Evolutionary conservation across 2,329 filamentous ascomycete genomes (phyloP), one percentile per base, ranked within the genome.

Genomic region (Cladosporium oxysporum): DNA sequence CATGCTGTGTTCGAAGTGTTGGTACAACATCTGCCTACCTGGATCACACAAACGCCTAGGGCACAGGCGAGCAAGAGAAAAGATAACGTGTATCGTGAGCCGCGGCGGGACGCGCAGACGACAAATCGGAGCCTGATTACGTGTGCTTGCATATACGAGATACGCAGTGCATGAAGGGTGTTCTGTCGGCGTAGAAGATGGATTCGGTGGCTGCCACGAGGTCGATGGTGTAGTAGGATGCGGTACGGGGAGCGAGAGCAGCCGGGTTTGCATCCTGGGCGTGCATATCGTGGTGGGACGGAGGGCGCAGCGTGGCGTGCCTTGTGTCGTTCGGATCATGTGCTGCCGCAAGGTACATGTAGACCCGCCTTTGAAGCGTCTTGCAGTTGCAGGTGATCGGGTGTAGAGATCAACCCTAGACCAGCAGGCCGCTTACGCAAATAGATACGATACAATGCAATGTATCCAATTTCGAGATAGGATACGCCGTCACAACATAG

Each of bases 131-230:
- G 10, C 2, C 29, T 55, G 52, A 55, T 33, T 28, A 52, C 59
- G 28, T 47, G 29, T 31, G 12, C 50, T 28, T 49, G 50, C 50
- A 47, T 35, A 26, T 57, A 53, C 16, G 33, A 47, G 1, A 47
- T 57, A 52, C 60, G 47, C 31, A 18, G 49, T 41, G 60, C 49
- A 41, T 62, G 49, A 11, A 23, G 10, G 16, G 37, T 33, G 28
- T 53, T 37, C 21, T 58, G 33, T 26, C 3, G 21, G 23, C 14
- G 35, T 29, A 26, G 26, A 44, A 18, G 33, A 28, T 52, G 44
- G 26, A 31, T 31, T 63, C 31, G 28, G 61, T 55, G 61, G 50
- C 50, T 63, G 61, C 61, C 61, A 63, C 61, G 61, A 62, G 59
- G 59, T 26, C 31, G 47, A 62, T 23, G 29, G 47, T 23, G 37